Evolutionary conservation across 768 basidiomycete species (phyloP), one percentile per base, ranked within the genome.

Genomic region (Kwoniella sp.): DNA sequence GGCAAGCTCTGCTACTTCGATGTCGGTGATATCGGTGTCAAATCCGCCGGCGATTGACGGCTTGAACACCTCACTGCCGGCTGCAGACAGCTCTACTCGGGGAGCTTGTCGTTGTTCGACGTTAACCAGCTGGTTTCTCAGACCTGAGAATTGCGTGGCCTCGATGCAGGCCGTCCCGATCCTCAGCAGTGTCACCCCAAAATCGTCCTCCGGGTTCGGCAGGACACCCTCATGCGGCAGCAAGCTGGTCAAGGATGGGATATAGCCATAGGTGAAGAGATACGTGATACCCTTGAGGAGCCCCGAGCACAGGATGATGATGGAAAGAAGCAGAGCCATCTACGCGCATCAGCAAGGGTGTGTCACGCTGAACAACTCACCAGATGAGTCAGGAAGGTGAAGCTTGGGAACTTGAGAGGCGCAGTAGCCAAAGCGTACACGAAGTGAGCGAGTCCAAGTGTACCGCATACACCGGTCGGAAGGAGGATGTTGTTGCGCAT

Each of bases 351-450:
- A 56, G 54, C 46, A 11, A 12, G 36, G 26, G 15, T 23, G 1
- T 8, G 15, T 20, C 19, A 4, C 14, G 23, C n/a, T 28, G 29
- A 4, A 4, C 12, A n/a, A 51, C 65, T 55, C 40, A 67, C 65
- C 31, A 70, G 52, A 49, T 70, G 68, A 1, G 68, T 70, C 17
- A 70, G 23, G 33, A 70, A 70, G 6, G 65, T 70, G 50, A 70
- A 70, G 41, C 65, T 67, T 6, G 68, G 68, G 50, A 70, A 67
- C 31, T 60, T 67, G 40, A 70, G 57, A n/a, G 68, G 68, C 19
- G 68, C 61, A 9, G 60, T 67, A 3, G 39, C 28, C 33, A 70
- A 39, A 9, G 59, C 63, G 37, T 65, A 70, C 9, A 70, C 65
- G 34, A 70, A 70, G 40, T 70, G 68, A 0, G 31, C 40, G 15